Percentiles rank a stretch among this genome's conserved stretches.
Conservation (phyloP, 1,284 basidiomycete species). For the Melampsora larici-populina region DNA sequence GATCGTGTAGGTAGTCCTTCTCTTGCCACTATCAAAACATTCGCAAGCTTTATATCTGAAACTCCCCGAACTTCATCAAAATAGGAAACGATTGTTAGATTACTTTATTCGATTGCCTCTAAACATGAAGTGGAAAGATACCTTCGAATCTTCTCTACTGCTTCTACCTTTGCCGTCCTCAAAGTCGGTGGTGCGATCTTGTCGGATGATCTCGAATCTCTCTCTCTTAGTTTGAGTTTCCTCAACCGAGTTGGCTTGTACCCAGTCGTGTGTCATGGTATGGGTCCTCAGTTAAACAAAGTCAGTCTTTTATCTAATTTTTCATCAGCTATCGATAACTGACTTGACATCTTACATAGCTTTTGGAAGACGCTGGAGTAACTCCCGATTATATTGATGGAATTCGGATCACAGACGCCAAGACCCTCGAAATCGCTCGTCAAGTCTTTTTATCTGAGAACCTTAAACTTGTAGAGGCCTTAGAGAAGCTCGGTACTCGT, state of each 20-base stretch:
- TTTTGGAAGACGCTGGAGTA: constrained; percentile 82
- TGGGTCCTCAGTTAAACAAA: constrained; percentile 73
- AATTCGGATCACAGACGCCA: constrained; percentile 87
- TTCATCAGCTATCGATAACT: not conserved
- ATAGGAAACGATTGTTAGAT: constrained; percentile 58
- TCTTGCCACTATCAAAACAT: not conserved
- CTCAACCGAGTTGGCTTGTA: constrained; percentile 88
- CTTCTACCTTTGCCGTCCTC: constrained; percentile 54
- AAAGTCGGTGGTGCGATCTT: constrained; percentile 86
- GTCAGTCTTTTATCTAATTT: not conserved
- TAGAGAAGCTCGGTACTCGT: constrained; percentile 86
- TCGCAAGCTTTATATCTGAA: not conserved
- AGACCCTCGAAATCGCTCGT: constrained; percentile 85
- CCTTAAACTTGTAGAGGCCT: constrained; percentile 79
- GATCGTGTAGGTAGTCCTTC: constrained; percentile 11
- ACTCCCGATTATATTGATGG: constrained; percentile 93
- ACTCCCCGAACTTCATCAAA: not conserved
- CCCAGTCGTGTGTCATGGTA: constrained; percentile 89
- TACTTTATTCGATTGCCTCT: constrained; percentile 89
- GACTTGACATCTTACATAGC: constrained; percentile 55
- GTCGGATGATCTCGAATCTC: constrained; percentile 76
- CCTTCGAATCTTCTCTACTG: constrained; percentile 87
- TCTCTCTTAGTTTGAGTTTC: constrained; percentile 87
- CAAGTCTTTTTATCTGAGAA: constrained; percentile 96
- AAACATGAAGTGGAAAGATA: constrained; percentile 94